Percentiles rank a stretch among this genome's conserved stretches.
Evolutionary conservation across 768 basidiomycete species (phyloP).

Genomic region (Kwoniella shandongensis): DNA sequence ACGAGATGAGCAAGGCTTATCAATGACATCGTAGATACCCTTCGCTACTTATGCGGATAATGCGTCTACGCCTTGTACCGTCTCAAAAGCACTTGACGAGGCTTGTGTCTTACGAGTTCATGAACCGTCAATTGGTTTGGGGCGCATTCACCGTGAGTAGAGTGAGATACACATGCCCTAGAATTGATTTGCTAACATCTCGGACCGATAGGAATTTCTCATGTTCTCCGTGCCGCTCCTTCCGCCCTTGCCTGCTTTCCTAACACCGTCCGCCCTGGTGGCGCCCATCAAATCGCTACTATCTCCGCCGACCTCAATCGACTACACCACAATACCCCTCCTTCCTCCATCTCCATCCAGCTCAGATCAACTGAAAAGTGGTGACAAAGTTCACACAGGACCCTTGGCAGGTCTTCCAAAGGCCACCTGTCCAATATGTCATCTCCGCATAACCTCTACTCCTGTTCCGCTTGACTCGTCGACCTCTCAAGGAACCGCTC

Average conservation of each 20-base stretch:
- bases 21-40: constrained; percentile 65
- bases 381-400: constrained; percentile 44
- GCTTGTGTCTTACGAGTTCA: constrained; percentile 95
- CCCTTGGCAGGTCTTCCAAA: constrained; percentile 69
- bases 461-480: constrained; percentile 60
- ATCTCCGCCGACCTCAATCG: constrained; percentile 17
- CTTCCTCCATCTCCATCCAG: constrained; percentile 6
- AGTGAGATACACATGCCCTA: neutral
- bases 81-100: constrained; percentile 67
- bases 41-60: constrained; percentile 73
- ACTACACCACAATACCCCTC: constrained; percentile 22
- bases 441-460: constrained; percentile 31
- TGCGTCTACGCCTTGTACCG: constrained; percentile 73
- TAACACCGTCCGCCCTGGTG: constrained; percentile 19
- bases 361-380: neutral
- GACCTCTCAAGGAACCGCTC: constrained; percentile 19
- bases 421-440: constrained; percentile 86
- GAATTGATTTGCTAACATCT: neutral
- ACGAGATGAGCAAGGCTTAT: neutral
- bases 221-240: constrained; percentile 86
- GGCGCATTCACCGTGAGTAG: constrained; percentile 86
- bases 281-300: constrained; percentile 22
- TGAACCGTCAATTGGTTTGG: constrained; percentile 99
- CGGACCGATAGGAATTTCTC: constrained; percentile 94
- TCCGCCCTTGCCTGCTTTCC: constrained; percentile 57